Base-by-base conservation (phyloP, 78 protist genomes). In the Bodo saltans region DNA sequence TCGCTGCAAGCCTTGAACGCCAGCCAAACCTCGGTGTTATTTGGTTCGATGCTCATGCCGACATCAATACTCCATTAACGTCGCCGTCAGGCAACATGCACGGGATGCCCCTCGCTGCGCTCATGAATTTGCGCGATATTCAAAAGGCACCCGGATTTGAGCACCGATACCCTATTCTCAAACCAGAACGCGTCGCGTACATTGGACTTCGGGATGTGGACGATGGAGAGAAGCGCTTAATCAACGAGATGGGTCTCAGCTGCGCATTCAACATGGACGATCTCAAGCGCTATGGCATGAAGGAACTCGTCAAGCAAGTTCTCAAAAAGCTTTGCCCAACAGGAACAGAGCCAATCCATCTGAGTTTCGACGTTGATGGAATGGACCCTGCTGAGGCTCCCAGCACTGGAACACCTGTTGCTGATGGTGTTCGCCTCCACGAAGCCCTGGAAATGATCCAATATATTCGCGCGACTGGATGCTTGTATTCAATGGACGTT, bases 11-110 rank as follows among this genome's bases (percentile, higher is more conserved):
- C 32, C 29, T 26, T 11, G 28, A 12, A 21, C 32, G 12, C 2
- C 47, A 74, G 39, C 79, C 85, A 3, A 67, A 32, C 30, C 32
- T 71, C 28, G 79, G 74, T 34, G 83, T 80, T 30, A 37, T 87
- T 33, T 87, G 90, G 90, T 68, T 86, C 78, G 90, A 87, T 32
- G 90, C 90, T 21, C 90, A 87, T 47, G 86, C 87, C 32, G 90
- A 87, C 79, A 83, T 83, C 68, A 87, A 87, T 84, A 81, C 79
- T 8, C 85, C 86, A 27, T 32, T 1, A 12, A 32, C 41, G 29
- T 34, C 78, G 25, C 76, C 34, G 68, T 68, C 79, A 4, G 87
- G 83, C 42, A 78, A 87, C 68, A 76, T 75, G 42, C 90, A 87
- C 80, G 90, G 90, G 70, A 87, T 87, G 90, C 90, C 90, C 1